Evolutionary conservation across 2,329 filamentous ascomycete species (phyloP).

Genomic region (Knufia fluminis): DNA sequence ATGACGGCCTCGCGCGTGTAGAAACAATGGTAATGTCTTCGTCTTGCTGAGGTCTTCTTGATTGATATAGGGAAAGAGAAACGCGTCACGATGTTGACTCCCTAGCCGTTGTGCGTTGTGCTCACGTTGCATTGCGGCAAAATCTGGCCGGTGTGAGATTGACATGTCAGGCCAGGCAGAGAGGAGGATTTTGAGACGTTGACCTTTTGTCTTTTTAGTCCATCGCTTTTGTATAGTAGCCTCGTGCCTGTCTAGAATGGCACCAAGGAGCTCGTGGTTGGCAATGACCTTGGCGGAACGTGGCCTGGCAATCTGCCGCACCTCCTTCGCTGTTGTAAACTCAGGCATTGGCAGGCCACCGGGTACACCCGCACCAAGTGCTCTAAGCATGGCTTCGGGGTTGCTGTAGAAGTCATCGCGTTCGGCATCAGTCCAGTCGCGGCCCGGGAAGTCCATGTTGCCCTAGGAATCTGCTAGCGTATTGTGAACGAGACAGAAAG

Average conservation of each 20-base stretch:
- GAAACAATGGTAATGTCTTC: conserved; percentile 39
- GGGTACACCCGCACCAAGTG: background rate
- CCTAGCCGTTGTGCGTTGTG: conserved; percentile 11
- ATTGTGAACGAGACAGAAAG: too few relatives aligned
- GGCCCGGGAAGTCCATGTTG: too few relatives aligned
- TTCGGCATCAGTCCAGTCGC: too few relatives aligned
- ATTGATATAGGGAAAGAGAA: conserved; percentile 49
- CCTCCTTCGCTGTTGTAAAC: conserved; percentile 9
- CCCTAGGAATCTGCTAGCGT: too few relatives aligned
- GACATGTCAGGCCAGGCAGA: conserved; percentile 45
- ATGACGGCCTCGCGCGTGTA: conserved; percentile 45
- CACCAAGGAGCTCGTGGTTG: conserved; percentile 29
- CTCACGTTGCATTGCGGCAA: conserved; percentile 27
- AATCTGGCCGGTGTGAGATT: conserved; percentile 43
- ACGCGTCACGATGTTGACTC: conserved; percentile 22
- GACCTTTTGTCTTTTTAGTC: conserved; percentile 43
- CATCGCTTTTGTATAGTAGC: conserved; percentile 45
- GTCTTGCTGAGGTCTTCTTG: conserved; percentile 44
- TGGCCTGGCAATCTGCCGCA: conserved; percentile 13
- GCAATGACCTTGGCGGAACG: conserved; percentile 28
- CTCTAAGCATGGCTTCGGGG: background rate
- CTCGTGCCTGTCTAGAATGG: conserved; percentile 44
- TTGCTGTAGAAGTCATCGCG: too few relatives aligned
- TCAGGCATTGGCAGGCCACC: background rate
- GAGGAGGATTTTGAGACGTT: conserved; percentile 40